Base-by-base conservation (phyloP, 1,139 yeast species). In the Blastobotrys niveus region DNA sequence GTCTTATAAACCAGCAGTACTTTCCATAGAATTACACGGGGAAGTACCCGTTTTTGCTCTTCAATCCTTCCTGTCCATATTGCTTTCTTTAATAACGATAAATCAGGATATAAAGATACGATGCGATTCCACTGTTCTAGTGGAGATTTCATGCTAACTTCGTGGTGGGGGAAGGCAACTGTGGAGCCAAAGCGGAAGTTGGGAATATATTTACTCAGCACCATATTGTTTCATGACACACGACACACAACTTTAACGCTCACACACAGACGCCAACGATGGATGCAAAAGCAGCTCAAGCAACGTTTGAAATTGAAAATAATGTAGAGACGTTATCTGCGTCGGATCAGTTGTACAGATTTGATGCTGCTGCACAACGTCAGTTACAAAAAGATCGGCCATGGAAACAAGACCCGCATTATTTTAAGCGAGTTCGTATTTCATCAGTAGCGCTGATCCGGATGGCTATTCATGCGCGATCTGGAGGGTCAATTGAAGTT, bases 401-500 rank as follows among this genome's bases (percentile, higher is more conserved):
- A 2, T 77, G 80, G 81, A 59, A 59, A 19, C 52, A 55, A 8
- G 69, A 76, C 56, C 75, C 80, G 2, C 72, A 76, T 38, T 84
- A 79, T 58, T 88, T 87, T 64, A 74, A 74, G 41, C 73, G 74
- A 10, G 86, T 79, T 3, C 71, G 76, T 48, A 73, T 91, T 2
- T 83, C 95, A 5, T 72, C 89, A 2, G 62, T 86, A 35, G 95
- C 96, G 0, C 65, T 86, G 38, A 67, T 78, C 49, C 86, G 88
- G 59, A 88, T 89, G 87, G 63, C 86, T 3, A 70, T 77, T 26
- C 96, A 89, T 64, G 93, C 97, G 0, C 70, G 83, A 30, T 69
- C 79, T 1, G 97, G 97, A 4, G 95, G 95, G 0, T 70, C 83
- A n/a, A 81, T 87, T 38, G 98, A 91, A 61, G 79, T 91, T 12